These are phyloP conservation scores for Phytophthora sansomeana DNA, from an alignment of 352 stramenopile genomes.

Conservation along the genomic window DNA sequence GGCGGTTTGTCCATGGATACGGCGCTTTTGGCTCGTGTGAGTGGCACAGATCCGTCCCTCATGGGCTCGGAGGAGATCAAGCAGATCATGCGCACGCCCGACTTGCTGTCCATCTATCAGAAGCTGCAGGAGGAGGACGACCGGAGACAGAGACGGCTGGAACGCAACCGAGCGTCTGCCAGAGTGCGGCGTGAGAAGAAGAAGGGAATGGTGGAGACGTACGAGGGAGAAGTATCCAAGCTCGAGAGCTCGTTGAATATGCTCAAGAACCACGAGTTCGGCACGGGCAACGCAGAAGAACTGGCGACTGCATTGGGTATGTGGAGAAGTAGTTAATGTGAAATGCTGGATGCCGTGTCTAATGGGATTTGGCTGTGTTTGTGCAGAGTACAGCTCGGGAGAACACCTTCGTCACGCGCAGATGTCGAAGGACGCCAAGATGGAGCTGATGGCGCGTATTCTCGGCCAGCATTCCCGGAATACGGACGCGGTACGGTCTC, in stretches of 20 bases:
- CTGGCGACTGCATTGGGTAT: slow-evolving; percentile 76
- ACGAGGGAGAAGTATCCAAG: slow-evolving; percentile 88
- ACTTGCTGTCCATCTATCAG: slow-evolving; percentile 89
- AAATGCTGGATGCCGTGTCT: background rate
- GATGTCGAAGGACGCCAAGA: slow-evolving; percentile 89
- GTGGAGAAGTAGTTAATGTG: slow-evolving; percentile 15
- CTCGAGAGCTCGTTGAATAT: slow-evolving; percentile 86
- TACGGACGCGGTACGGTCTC: slow-evolving; percentile 66
- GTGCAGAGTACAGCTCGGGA: slow-evolving; percentile 74
- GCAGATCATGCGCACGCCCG: slow-evolving; percentile 87
- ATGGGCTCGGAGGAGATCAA: slow-evolving; percentile 89
- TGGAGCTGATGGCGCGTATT: slow-evolving; percentile 81
- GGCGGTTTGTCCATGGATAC: slow-evolving; percentile 83
- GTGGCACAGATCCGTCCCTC: slow-evolving; percentile 75
- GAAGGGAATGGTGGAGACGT: slow-evolving; percentile 90
- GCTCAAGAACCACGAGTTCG: slow-evolving; percentile 81
- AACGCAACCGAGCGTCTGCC: slow-evolving; percentile 84
- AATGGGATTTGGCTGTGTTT: background rate
- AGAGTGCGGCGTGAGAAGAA: slow-evolving; percentile 89
- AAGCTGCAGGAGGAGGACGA: slow-evolving; percentile 90
- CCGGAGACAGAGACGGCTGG: slow-evolving; percentile 72
- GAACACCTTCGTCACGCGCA: slow-evolving; percentile 82
- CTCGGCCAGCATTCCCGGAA: slow-evolving; percentile 81
- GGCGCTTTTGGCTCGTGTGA: slow-evolving; percentile 80
- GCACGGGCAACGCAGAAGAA: slow-evolving; percentile 68